Conservation (phyloP, 306 rosid genomes). For the Vigna unguiculata region DNA sequence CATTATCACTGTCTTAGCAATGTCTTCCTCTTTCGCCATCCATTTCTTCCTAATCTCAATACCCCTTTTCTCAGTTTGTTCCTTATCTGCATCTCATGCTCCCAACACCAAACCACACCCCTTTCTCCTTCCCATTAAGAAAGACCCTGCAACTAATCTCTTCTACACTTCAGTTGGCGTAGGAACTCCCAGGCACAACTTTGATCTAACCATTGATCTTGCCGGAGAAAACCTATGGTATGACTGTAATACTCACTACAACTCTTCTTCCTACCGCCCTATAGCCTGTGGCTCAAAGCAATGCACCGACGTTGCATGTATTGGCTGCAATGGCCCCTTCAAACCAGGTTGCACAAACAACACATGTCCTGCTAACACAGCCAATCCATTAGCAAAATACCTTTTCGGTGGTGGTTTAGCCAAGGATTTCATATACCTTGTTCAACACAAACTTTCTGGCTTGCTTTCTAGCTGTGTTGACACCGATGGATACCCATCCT, state of each 20-base stretch:
- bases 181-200: constrained; percentile 51
- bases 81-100: not conserved
- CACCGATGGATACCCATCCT: constrained; percentile 1
- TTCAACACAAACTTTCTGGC: not conserved
- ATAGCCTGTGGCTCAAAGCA: constrained; percentile 32
- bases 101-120: constrained; percentile 20
- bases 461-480: constrained; percentile 36
- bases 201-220: constrained; percentile 48
- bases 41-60: constrained; percentile 32
- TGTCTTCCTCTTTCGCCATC: constrained; percentile 32
- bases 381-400: constrained; percentile 20
- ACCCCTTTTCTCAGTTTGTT: constrained; percentile 23
- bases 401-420: constrained; percentile 18
- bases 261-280: constrained; percentile 43
- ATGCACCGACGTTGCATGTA: constrained; percentile 34
- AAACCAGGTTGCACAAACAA: constrained; percentile 51
- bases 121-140: constrained; percentile 44
- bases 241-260: constrained; percentile 37
- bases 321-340: constrained; percentile 42
- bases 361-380: constrained; percentile 32
- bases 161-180: constrained; percentile 49
- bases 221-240: constrained; percentile 49
- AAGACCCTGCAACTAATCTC: constrained; percentile 52
- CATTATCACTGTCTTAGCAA: not conserved
- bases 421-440: constrained; percentile 36